Base-by-base conservation (phyloP, 257 asterid species). In the Coffea eugenioides region DNA sequence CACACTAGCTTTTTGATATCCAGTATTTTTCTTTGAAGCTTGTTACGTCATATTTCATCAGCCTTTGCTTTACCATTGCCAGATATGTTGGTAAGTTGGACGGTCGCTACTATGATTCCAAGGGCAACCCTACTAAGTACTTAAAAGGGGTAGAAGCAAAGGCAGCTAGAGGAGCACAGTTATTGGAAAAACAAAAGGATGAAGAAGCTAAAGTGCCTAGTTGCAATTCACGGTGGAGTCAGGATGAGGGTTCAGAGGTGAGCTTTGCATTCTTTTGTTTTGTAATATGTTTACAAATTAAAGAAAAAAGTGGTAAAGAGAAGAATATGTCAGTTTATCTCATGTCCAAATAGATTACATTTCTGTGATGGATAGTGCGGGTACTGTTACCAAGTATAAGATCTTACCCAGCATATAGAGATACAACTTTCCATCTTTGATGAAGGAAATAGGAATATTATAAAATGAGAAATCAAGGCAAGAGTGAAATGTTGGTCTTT, bases 191-290 rank as follows among this genome's bases (percentile, higher is more conserved):
- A 76, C 98, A 93, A 84, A 93, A 95, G 88, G 79, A 12, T 15
- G 97, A 95, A 85, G 98, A 95, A 84, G 97, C 93, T 49, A 90
- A 90, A 84, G 76, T 90, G 39, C 84, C 92, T 73, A 89, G 89
- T 87, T 95, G 99, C 84, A 95, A 92, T 78, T 95, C 99, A 57
- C 92, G 82, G 83, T 93, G 97, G 97, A 93, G 98, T 81, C 97
- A 93, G 81, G 95, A 90, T 45, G 99, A 92, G 80, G 98, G 99
- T 56, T 95, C 98, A 2, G 95, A 93, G 99, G 98, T 94, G 88
- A 64, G 59, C 56, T 74, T 43, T 64, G 43, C 21, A 46, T 48
- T 73, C 76, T 46, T 6, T 13, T 14, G 67, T 14, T 27, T 27
- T n/a, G 71, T 11, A 27, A 41, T 64, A 36, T 23, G 45, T 31